phyloP scores from a whole-genome alignment of 164 flowering plant genomes.

The Tetrastigma voinierianum region DNA sequence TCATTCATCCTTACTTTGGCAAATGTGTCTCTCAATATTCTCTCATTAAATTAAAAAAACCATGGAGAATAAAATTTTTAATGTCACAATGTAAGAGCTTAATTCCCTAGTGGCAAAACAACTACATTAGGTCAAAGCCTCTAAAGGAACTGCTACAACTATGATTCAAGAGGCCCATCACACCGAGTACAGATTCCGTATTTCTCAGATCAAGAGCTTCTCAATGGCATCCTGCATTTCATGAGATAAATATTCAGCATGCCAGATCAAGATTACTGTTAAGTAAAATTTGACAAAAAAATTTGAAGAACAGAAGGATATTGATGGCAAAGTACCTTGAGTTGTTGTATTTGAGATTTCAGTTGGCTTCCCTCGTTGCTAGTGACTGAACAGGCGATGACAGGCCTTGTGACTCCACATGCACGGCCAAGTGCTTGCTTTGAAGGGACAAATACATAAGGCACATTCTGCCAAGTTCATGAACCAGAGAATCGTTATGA shows the following conservation, averaged over 20 bases:
- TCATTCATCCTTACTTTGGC: too few species aligned
- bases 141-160: slow-evolving; percentile 4
- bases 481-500: background rate
- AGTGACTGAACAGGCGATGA: slow-evolving; percentile 85
- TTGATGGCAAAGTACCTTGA: slow-evolving; percentile 41
- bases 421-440: slow-evolving; percentile 94
- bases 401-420: slow-evolving; percentile 86
- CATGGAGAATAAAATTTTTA: too few species aligned
- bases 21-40: too few species aligned
- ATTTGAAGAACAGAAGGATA: background rate
- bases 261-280: background rate
- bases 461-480: slow-evolving; percentile 65
- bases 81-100: too few species aligned
- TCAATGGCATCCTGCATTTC: slow-evolving; percentile 65
- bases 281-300: background rate
- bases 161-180: slow-evolving; percentile 36
- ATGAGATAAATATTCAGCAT: background rate
- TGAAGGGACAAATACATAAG: slow-evolving; percentile 78
- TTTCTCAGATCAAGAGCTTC: slow-evolving; percentile 55
- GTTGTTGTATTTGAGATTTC: slow-evolving; percentile 76
- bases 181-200: slow-evolving; percentile 17
- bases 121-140: slow-evolving; percentile 34
- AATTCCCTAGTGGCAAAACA: slow-evolving; percentile 14
- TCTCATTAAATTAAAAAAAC: too few species aligned
- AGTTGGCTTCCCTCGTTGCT: slow-evolving; percentile 86